Base-by-base conservation (phyloP, 2,329 filamentous ascomycete species). In the Phialophora verrucosa region DNA sequence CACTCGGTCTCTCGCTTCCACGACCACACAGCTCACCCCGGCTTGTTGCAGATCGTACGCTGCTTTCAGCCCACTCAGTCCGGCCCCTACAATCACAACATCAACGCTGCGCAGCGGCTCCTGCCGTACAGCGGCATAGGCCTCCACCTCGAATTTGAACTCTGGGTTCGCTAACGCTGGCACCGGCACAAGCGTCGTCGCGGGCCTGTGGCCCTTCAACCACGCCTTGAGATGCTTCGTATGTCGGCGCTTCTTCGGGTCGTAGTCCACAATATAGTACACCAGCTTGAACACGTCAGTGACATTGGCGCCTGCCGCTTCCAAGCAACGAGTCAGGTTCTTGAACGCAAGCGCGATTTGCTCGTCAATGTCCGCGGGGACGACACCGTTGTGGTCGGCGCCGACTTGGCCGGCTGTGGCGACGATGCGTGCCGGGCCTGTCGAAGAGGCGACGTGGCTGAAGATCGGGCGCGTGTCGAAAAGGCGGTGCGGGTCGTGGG, bases 101-200 rank as follows among this genome's bases (percentile, higher is more conserved):
- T 78, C 76, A 17, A 71, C 67, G 8, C 23, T 60, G 14, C 42
- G 38, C 17, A 85, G 73, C 0, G 85, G 59, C 81, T 84, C 2
- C 75, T 81, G 59, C 85, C 82, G 68, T 87, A 88, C 67, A 86
- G 82, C 86, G 83, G 88, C 0, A 82, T 84, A 0, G 83, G 81
- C 81, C 38, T 82, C 81, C 44, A 83, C 75, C 73, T 83, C 80
- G 67, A 83, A 79, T 2, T 80, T 72, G 74, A 76, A 80, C 3
- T 70, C 71, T 1, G 80, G 75, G 1, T 73, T 69, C 0, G 81
- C 81, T 3, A 84, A 75, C 38, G 75, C 68, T 0, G 75, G 70
- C 4, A 83, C 80, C 1, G 82, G 80, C 0, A 82, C 75, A 3
- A 83, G 71, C 0, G 80, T 82, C 12, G 78, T 78, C 17, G 78